phyloP scores from a whole-genome alignment of 768 basidiomycete species.

The Phaeolepiota aurea region DNA sequence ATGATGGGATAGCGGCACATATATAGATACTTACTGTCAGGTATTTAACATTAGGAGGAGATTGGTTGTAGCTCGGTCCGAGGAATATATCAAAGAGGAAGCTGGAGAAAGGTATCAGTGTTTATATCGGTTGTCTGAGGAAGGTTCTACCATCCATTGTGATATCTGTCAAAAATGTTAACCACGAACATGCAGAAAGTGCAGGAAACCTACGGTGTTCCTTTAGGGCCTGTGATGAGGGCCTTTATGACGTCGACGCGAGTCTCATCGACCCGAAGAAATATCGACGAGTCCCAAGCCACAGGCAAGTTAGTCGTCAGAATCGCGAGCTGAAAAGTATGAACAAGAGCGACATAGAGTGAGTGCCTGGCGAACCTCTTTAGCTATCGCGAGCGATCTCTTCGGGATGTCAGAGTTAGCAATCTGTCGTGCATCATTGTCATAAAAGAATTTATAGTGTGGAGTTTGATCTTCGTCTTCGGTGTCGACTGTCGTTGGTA shows the following conservation, averaged over 20 bases:
- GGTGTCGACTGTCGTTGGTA: slow-evolving; percentile 24
- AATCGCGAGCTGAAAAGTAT: slow-evolving; percentile 66
- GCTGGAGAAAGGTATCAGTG: slow-evolving; percentile 10
- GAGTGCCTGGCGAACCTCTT: slow-evolving; percentile 49
- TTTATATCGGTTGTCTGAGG: slow-evolving; percentile 26
- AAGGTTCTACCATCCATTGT: slow-evolving; percentile 73
- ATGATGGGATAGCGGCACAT: background rate
- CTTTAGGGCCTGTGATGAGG: slow-evolving; percentile 88
- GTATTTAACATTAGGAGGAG: slow-evolving; percentile 65
- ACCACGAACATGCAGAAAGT: slow-evolving; percentile 2
- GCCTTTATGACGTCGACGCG: slow-evolving; percentile 90
- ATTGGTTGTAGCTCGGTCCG: slow-evolving; percentile 80
- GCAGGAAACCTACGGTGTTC: slow-evolving; percentile 80
- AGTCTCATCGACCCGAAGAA: slow-evolving; percentile 86
- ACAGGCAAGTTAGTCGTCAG: slow-evolving; percentile 92
- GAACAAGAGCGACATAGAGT: slow-evolving; percentile 3
- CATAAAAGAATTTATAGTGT: slow-evolving; percentile 77
- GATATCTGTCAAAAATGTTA: slow-evolving; percentile 41
- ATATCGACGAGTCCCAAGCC: slow-evolving; percentile 91
- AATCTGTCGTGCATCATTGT: slow-evolving; percentile 77
- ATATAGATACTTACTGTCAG: slow-evolving; percentile 40
- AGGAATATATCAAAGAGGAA: slow-evolving; percentile 88
- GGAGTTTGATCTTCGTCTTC: slow-evolving; percentile 46
- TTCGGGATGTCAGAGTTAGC: slow-evolving; percentile 84
- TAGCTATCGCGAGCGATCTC: slow-evolving; percentile 89